A percentile compares a stretch with the other conserved stretches of the same genome.
phyloP scores from a whole-genome alignment of 345 rosid species.

The Hypericum androsaemum region DNA sequence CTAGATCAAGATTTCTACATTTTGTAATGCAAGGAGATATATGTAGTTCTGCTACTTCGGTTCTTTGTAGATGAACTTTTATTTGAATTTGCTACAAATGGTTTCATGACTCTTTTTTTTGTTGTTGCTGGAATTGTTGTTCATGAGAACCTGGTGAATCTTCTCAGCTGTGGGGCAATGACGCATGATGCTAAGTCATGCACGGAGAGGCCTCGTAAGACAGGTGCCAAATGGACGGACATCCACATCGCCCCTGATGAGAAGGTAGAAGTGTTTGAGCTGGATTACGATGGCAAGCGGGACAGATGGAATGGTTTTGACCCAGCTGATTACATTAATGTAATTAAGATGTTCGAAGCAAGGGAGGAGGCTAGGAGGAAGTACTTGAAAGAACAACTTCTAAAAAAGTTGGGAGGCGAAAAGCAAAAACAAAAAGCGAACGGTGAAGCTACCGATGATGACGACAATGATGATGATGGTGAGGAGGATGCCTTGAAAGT shows the following conservation, averaged over 20 bases:
- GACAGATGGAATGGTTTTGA: conserved; percentile 92
- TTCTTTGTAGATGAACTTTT: no score
- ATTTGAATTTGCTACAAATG: no score
- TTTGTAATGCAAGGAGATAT: no score
- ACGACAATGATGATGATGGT: conserved; percentile 61
- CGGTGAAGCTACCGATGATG: conserved; percentile 47
- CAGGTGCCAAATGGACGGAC: conserved; percentile 63
- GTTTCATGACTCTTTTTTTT: no score
- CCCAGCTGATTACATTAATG: conserved; percentile 51
- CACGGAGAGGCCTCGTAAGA: conserved; percentile 70
- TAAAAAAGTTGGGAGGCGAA: conserved; percentile 73
- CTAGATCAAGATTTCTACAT: no score
- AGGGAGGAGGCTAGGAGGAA: conserved; percentile 70
- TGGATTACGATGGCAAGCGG: conserved; percentile 82
- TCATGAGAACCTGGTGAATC: no score
- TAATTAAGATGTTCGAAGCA: conserved; percentile 69
- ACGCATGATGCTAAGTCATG: conserved; percentile 64
- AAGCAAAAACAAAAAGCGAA: conserved; percentile 39
- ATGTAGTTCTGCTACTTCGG: no score
- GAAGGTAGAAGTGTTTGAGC: conserved; percentile 64
- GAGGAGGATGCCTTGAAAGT: conserved; percentile 78
- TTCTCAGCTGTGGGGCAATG: conserved; percentile 77
- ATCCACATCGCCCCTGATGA: conserved; percentile 81
- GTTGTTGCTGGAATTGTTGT: no score
- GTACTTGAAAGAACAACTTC: conserved; percentile 61